Evolutionary conservation across 2,329 filamentous ascomycete species (phyloP).

Genomic region (Parastagonospora avenae): DNA sequence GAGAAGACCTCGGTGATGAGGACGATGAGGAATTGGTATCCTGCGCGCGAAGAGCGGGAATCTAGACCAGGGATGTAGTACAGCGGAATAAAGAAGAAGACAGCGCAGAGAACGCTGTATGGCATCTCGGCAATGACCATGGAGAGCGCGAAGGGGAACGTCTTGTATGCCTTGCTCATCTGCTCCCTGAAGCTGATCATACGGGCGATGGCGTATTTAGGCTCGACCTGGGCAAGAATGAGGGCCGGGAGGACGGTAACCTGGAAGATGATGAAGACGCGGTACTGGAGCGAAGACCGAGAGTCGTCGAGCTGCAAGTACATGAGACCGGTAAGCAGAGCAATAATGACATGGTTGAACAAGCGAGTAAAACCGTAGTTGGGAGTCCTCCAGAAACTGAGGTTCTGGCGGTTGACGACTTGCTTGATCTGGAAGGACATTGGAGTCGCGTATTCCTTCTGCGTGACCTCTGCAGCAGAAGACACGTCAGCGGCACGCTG

Average conservation of each 20-base stretch:
- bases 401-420: slow-evolving; percentile 73
- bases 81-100: slow-evolving; percentile 79
- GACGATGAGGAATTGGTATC: slow-evolving; percentile 86
- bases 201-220: slow-evolving; percentile 80
- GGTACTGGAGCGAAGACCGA: slow-evolving; percentile 77
- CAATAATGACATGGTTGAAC: slow-evolving; percentile 82
- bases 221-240: slow-evolving; percentile 82
- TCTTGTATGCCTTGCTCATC: slow-evolving; percentile 83
- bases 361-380: slow-evolving; percentile 89
- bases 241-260: slow-evolving; percentile 82
- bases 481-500: slow-evolving; percentile 58
- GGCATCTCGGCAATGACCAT: slow-evolving; percentile 86
- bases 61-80: slow-evolving; percentile 86
- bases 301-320: slow-evolving; percentile 80
- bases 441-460: slow-evolving; percentile 83
- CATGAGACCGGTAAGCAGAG: slow-evolving; percentile 76
- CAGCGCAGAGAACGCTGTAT: slow-evolving; percentile 79
- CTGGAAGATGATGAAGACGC: slow-evolving; percentile 90
- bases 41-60: slow-evolving; percentile 66
- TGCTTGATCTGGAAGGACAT: slow-evolving; percentile 77
- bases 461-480: slow-evolving; percentile 52
- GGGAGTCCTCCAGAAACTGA: slow-evolving; percentile 82
- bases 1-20: slow-evolving; percentile 84
- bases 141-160: slow-evolving; percentile 75
- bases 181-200: slow-evolving; percentile 86